phyloP scores from a whole-genome alignment of 2,329 filamentous ascomycete genomes.

The Alternaria conjuncta region DNA sequence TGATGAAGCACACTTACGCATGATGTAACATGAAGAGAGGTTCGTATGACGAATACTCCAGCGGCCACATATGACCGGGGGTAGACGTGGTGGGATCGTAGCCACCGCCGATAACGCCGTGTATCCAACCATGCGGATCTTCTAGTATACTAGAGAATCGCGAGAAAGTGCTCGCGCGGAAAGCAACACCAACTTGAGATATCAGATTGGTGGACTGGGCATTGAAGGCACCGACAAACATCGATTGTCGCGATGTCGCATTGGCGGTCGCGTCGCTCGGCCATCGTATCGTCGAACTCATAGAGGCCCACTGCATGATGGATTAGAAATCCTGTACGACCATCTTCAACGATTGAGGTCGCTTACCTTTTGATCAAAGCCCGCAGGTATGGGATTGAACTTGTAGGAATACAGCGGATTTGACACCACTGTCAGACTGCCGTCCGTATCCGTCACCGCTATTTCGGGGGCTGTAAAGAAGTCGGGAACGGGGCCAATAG shows the following conservation, averaged over 20 bases:
- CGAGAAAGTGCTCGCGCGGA: slow-evolving; percentile 14
- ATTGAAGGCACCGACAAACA: slow-evolving; percentile 19
- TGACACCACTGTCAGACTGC: slow-evolving; percentile 17
- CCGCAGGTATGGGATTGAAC: slow-evolving; percentile 32
- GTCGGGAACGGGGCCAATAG: slow-evolving; percentile 29
- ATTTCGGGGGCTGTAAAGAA: slow-evolving; percentile 29
- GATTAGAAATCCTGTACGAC: not conserved
- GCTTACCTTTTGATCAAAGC: slow-evolving; percentile 33
- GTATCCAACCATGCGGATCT: slow-evolving; percentile 37
- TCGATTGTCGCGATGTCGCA: slow-evolving; percentile 24
- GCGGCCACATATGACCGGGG: slow-evolving; percentile 73
- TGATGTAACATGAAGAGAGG: slow-evolving; percentile 61
- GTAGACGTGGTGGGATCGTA: slow-evolving; percentile 9
- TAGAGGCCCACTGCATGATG: slow-evolving; percentile 25
- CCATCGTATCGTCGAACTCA: slow-evolving; percentile 42
- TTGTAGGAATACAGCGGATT: slow-evolving; percentile 42
- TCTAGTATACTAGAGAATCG: slow-evolving; percentile 46
- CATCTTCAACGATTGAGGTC: too few relatives aligned
- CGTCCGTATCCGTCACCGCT: slow-evolving; percentile 24
- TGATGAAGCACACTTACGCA: slow-evolving; percentile 39
- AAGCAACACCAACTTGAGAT: slow-evolving; percentile 5
- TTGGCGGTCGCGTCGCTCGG: slow-evolving; percentile 26
- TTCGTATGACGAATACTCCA: slow-evolving; percentile 76
- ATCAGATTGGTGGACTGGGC: slow-evolving; percentile 48
- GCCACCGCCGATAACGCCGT: slow-evolving; percentile 55